A percentile compares a stretch with the other conserved stretches of the same genome.
Evolutionary conservation across 768 basidiomycete species (phyloP).

Genomic region (Hericium erinaceus): DNA sequence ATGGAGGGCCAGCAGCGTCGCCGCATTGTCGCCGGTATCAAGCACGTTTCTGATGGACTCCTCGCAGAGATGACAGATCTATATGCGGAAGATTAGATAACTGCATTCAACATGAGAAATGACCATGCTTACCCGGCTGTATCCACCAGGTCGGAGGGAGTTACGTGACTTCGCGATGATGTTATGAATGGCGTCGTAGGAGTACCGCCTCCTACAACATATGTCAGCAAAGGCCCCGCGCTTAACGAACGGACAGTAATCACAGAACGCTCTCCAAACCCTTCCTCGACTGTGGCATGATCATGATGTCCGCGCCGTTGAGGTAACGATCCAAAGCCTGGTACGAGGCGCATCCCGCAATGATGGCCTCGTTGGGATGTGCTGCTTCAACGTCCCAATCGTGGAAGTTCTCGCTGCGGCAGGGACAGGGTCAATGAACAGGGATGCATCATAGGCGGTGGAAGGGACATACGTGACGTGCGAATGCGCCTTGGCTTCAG

Average conservation of each 20-base stretch:
- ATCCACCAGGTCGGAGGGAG: conserved; percentile 48
- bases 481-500: conserved; percentile 63
- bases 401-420: conserved; percentile 51
- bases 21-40: conserved; percentile 57
- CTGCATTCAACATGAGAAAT: not conserved
- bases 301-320: conserved; percentile 59
- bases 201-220: conserved; percentile 52
- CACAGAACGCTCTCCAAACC: conserved; percentile 71
- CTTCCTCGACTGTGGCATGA: conserved; percentile 51
- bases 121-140: conserved; percentile 34
- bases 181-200: conserved; percentile 76
- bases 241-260: conserved; percentile 20
- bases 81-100: not conserved
- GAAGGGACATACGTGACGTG: conserved; percentile 48
- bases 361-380: conserved; percentile 60
- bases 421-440: conserved; percentile 13
- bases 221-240: not conserved
- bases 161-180: conserved; percentile 63
- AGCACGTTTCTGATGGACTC: conserved; percentile 63
- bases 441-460: not conserved
- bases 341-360: conserved; percentile 75
- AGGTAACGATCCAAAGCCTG: conserved; percentile 70
- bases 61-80: conserved; percentile 67
- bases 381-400: conserved; percentile 66
- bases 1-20: conserved; percentile 60